Base-by-base conservation (phyloP, 23 red algal species). In the Chondrus crispus region DNA sequence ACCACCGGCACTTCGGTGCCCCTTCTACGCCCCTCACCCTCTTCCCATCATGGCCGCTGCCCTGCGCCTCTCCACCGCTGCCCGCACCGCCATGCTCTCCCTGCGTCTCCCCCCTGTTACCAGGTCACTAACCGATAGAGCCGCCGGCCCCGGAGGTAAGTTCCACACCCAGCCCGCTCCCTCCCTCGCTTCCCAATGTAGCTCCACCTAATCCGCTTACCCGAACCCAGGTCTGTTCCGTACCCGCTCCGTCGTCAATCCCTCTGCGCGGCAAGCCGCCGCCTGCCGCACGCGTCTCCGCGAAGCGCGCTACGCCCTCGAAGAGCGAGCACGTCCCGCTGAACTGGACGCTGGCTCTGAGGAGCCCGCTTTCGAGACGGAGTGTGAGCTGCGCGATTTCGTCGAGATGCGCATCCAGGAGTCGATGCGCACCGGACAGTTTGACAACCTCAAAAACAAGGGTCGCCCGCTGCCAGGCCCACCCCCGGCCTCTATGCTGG, bases 361-460 rank as follows among this genome's bases (percentile, higher is more conserved):
- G 22, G 12, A 47, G n/a, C 53, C 51, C 42, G 62, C 47, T 28
- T 90, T 90, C 45, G 87, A 90, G 45, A 75, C 71, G 24, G 87
- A 90, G 45, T 46, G 41, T 28, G 87, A 90, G 20, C 62, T 90
- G 48, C 71, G 72, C 9, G 74, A 69, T 50, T 79, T 81, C 36
- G 87, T 90, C 12, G 87, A 90, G 52, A 72, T 72, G 43, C 70
- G 74, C 62, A 90, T 90, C 57, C 72, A 80, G 33, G 72, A 90
- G 69, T 79, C 87, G 28, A 90, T 90, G 87, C 87, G 87, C 14
- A 62, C 72, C 6, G 87, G 87, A 29, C 49, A 81, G 36, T 90
- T 90, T 75, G 87, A 90, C 62, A 90, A 90, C 30, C 72, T 90
- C 36, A 79, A 81, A 41, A 90, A 90, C 87, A 90, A 90, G 73